Conservation (phyloP, 2,329 filamentous ascomycete species). For the Lecanicillium sp. region DNA sequence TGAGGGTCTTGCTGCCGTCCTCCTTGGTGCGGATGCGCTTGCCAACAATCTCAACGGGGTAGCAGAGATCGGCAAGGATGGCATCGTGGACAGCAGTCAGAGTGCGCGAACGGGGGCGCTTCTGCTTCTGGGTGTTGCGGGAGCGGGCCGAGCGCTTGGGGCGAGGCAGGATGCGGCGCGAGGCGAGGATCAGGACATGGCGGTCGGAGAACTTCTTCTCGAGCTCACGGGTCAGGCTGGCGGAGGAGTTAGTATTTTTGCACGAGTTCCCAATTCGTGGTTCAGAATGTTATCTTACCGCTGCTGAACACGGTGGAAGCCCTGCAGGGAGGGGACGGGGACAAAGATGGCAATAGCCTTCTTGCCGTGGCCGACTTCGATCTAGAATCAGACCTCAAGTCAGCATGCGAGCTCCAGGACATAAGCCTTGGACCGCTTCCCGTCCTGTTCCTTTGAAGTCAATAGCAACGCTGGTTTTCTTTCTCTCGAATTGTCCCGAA, state of each 20-base stretch:
- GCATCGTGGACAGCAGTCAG: constrained; percentile 98
- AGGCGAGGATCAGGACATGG: constrained; percentile 97
- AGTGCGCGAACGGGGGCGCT: constrained; percentile 95
- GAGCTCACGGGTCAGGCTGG: constrained; percentile 95
- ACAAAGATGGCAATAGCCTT: constrained; percentile 99
- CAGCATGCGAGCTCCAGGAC: constrained; percentile 71
- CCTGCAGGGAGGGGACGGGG: constrained; percentile 94
- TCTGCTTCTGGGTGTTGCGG: constrained; percentile 95
- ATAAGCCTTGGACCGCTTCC: constrained; percentile 64
- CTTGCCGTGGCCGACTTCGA: constrained; percentile 99
- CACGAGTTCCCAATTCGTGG: not conserved
- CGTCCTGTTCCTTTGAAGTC: constrained; percentile 58
- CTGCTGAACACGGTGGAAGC: constrained; percentile 99
- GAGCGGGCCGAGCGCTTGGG: constrained; percentile 97
- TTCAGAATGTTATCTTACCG: constrained; percentile 56
- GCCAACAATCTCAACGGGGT: constrained; percentile 99
- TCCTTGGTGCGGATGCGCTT: constrained; percentile 98
- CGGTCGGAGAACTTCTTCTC: constrained; percentile 99
- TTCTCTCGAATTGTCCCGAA: too few species aligned
- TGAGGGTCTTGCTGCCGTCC: constrained; percentile 96
- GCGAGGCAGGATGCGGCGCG: constrained; percentile 96
- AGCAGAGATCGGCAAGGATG: constrained; percentile 96
- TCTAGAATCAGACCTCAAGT: constrained; percentile 66
- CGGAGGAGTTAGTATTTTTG: constrained; percentile 16
- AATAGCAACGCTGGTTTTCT: constrained; percentile 15